phyloP scores from a whole-genome alignment of 805 yeast genomes.

The Brettanomyces naardenensis region DNA sequence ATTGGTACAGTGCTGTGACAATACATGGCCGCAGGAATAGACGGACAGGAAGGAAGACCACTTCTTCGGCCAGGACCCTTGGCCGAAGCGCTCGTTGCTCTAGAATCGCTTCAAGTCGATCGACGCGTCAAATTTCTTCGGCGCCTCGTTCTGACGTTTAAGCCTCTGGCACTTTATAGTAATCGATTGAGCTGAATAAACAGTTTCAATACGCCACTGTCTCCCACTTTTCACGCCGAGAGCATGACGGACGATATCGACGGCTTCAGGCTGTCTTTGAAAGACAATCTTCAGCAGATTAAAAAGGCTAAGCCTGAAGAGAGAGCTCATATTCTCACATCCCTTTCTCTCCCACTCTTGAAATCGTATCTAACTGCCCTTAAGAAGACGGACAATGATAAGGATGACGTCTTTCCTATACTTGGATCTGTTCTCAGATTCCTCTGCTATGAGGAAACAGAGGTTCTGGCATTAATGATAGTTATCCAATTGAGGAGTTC shows the following conservation, averaged over 20 bases:
- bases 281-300: neutral
- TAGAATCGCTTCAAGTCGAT: no score
- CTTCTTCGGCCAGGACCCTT: no score
- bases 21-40: no score
- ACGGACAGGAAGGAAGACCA: no score
- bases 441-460: constrained; percentile 5
- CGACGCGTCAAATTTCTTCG: no score
- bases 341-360: neutral
- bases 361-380: neutral
- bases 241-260: neutral
- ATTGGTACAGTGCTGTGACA: no score
- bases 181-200: no score
- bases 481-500: constrained; percentile 2
- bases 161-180: no score
- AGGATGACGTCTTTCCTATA: constrained; percentile 1
- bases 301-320: neutral
- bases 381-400: neutral
- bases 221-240: no score
- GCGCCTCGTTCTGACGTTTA: no score
- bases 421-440: constrained; percentile 4
- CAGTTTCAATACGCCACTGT: no score
- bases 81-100: no score
- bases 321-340: neutral
- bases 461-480: constrained; percentile 5
- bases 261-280: neutral